Conservation (phyloP, 352 stramenopile species). For the Globisporangium cylindrosporum region DNA sequence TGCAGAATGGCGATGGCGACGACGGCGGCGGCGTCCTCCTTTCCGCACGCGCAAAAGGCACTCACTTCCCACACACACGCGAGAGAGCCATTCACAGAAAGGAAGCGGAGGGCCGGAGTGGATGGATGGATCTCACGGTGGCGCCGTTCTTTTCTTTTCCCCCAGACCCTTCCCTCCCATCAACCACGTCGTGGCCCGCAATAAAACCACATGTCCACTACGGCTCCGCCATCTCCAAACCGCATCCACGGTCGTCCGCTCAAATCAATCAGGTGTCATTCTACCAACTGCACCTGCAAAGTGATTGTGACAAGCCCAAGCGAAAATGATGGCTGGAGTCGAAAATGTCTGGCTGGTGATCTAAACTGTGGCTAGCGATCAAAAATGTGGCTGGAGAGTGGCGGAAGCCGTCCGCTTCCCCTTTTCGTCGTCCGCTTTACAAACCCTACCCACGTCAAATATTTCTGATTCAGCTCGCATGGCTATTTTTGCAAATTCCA, state of each 20-base stretch:
- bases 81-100: slow-evolving; percentile 15
- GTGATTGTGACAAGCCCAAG: background rate
- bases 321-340: too few species aligned
- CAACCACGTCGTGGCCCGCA: background rate
- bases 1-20: background rate
- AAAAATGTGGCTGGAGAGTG: too few species aligned
- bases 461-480: background rate
- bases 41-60: background rate
- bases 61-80: background rate
- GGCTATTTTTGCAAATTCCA: background rate
- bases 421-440: background rate
- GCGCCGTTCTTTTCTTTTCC: slow-evolving; percentile 11
- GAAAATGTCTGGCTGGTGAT: background rate
- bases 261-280: background rate
- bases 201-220: background rate
- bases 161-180: slow-evolving; percentile 9
- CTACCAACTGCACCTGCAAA: background rate
- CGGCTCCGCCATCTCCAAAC: background rate
- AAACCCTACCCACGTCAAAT: background rate
- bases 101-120: background rate
- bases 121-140: slow-evolving; percentile 14
- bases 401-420: slow-evolving; percentile 2
- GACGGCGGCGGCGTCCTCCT: background rate
- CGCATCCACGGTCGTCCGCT: slow-evolving; percentile 3
- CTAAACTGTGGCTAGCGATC: background rate